phyloP scores from a whole-genome alignment of 305 asterid species.

The Petunia hybrid region DNA sequence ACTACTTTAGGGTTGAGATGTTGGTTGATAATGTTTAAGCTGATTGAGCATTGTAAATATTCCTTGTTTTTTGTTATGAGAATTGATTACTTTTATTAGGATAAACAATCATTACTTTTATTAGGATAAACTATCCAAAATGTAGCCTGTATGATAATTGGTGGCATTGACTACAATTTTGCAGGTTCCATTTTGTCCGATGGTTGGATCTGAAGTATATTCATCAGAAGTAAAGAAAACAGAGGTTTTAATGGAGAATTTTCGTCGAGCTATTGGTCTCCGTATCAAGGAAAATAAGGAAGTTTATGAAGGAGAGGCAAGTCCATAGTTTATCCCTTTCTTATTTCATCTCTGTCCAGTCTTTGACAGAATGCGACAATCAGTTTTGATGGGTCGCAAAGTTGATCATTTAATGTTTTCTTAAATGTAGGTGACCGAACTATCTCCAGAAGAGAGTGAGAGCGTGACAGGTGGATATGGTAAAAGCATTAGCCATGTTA shows the following conservation, averaged over 20 bases:
- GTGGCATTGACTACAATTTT: constrained; percentile 6
- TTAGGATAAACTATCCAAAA: background rate
- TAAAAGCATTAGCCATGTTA: constrained; percentile 89
- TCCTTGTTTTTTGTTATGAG: background rate
- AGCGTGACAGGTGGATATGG: constrained; percentile 97
- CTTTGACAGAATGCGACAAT: background rate
- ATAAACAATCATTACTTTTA: background rate
- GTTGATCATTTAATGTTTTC: constrained; percentile 10
- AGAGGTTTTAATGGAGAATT: constrained; percentile 95
- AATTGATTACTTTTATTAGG: background rate
- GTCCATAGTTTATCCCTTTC: constrained; percentile 28
- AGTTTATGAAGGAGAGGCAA: constrained; percentile 98
- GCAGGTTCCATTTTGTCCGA: constrained; percentile 98
- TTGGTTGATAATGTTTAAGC: background rate
- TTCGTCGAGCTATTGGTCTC: constrained; percentile 94
- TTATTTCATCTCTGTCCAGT: background rate
- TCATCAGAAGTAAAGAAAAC: constrained; percentile 99
- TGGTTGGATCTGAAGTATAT: constrained; percentile 99
- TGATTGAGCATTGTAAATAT: background rate
- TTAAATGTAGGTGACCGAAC: constrained; percentile 78
- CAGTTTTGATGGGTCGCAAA: constrained; percentile 6
- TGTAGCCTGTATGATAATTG: background rate
- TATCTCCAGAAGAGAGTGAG: constrained; percentile 95
- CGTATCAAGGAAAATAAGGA: constrained; percentile 96
- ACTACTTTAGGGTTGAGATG: background rate